Base-by-base conservation (phyloP, 345 rosid species). In the Luvunga scandens region DNA sequence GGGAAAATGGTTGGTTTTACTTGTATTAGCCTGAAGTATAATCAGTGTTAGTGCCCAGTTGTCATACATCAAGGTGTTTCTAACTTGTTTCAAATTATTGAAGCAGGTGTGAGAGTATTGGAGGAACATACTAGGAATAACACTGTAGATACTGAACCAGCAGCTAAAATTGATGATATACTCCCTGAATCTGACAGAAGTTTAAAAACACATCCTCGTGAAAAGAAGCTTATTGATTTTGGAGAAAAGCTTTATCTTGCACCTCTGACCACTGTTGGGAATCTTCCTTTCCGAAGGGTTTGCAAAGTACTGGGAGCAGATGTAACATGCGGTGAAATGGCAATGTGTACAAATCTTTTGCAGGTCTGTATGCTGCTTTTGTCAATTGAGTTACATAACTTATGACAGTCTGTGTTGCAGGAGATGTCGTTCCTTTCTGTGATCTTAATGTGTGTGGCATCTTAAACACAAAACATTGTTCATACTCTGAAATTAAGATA, bases 301-400 rank as follows among this genome's bases (percentile, higher is more conserved):
- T 96, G 99, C 88, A 94, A 94, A 89, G 87, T 76, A 63, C 76
- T 94, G 61, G 99, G 99, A 77, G 98, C 95, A 68, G 99, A 94
- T 85, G 82, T 92, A 74, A 93, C 99, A 4, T 93, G 97, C 24
- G 98, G 99, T 81, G 99, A 95, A 88, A 95, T 95, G 99, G 99
- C 99, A 53, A 92, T 94, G 97, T 91, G 98, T 82, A 90, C 99
- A 67, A 91, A 92, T 79, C 93, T 95, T 69, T 88, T 95, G 89
- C 97, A 93, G 97, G 98, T 95, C 42, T 75, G 75, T 66, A 56
- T 75, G 10, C 79, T 78, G 57, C 71, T 38, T 63, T 48, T 66
- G n/a, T 65, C 66, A 59, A 22, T 30, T 48, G 27, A 24, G 61
- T 77, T 18, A 8, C 67, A 21, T 34, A 56, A 27, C 1, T 39